These are phyloP conservation scores for Pleurotus salmoneostramineus DNA, from an alignment of 768 basidiomycete species.

Conservation along the genomic window DNA sequence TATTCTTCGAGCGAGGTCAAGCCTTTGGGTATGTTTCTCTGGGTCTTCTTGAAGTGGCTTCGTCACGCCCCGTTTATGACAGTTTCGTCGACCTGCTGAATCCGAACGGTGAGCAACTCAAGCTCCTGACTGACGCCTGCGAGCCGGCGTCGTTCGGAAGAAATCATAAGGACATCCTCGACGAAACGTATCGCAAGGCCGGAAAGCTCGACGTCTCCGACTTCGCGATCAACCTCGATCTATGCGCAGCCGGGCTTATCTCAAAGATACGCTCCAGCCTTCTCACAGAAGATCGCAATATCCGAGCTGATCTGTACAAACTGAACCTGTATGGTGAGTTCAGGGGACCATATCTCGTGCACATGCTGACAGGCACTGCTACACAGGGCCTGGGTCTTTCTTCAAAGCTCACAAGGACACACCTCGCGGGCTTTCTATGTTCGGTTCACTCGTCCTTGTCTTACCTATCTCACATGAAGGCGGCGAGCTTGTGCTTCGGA, in stretches of 20 bases:
- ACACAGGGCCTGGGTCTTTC: conserved; percentile 25
- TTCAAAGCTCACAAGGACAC: conserved; percentile 42
- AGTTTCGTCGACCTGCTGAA: conserved; percentile 9
- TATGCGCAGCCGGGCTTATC: conserved; percentile 18
- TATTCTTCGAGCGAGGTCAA: background rate
- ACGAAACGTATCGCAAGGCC: conserved; percentile 31
- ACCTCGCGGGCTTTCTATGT: conserved; percentile 28
- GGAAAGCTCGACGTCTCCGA: conserved; percentile 24
- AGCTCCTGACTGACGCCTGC: conserved; percentile 21
- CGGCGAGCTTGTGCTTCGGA: conserved; percentile 28
- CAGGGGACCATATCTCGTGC: too few species aligned
- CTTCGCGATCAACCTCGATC: conserved; percentile 23
- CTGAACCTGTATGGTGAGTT: conserved; percentile 33
- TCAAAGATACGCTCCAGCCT: conserved; percentile 14
- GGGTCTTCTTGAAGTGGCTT: background rate
- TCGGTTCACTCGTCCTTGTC: conserved; percentile 39
- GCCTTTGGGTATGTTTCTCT: background rate
- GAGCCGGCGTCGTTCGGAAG: conserved; percentile 27
- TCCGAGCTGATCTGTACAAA: conserved; percentile 31
- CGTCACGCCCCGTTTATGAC: background rate
- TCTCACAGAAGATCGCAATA: conserved; percentile 13
- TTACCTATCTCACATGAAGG: conserved; percentile 38
- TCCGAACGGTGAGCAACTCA: conserved; percentile 10
- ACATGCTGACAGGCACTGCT: background rate
- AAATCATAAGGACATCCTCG: conserved; percentile 24